These are phyloP conservation scores for Calonectria pseudoreteaudii DNA, from an alignment of 2,329 filamentous ascomycete species.

Conservation along the genomic window DNA sequence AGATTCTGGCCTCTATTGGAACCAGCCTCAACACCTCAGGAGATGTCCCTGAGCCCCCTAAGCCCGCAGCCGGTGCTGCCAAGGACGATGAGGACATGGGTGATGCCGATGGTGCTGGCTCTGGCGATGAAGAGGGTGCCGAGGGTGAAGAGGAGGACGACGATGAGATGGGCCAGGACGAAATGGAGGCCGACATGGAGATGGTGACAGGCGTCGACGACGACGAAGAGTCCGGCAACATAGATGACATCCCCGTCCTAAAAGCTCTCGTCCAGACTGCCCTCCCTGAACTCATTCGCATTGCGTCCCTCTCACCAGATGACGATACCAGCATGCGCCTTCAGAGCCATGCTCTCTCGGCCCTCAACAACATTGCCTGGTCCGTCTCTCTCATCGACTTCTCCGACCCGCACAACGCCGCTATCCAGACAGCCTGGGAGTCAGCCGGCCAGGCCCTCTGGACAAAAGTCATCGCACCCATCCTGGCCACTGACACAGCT, in stretches of 20 bases:
- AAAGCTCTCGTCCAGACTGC: slow-evolving; percentile 53
- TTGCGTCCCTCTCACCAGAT: slow-evolving; percentile 54
- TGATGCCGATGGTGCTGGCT: slow-evolving; percentile 51
- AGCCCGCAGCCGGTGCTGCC: slow-evolving; percentile 50
- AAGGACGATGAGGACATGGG: slow-evolving; percentile 55
- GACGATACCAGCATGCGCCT: slow-evolving; percentile 58
- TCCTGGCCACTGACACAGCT: slow-evolving; percentile 70
- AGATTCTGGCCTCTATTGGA: slow-evolving; percentile 74
- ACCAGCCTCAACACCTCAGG: slow-evolving; percentile 67
- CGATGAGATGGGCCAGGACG: slow-evolving; percentile 68
- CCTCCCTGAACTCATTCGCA: slow-evolving; percentile 59
- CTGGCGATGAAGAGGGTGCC: slow-evolving; percentile 50
- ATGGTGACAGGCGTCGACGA: slow-evolving; percentile 67
- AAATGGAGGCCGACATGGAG: slow-evolving; percentile 74
- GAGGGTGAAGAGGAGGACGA: slow-evolving; percentile 57
- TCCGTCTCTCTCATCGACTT: slow-evolving; percentile 73
- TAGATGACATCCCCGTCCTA: slow-evolving; percentile 67
- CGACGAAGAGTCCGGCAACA: slow-evolving; percentile 50
- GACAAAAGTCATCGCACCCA: slow-evolving; percentile 65
- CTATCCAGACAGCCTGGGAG: slow-evolving; percentile 66
- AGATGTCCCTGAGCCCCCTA: slow-evolving; percentile 45
- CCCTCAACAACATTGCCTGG: slow-evolving; percentile 77
- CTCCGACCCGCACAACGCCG: slow-evolving; percentile 62
- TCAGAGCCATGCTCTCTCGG: slow-evolving; percentile 66
- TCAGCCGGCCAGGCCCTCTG: slow-evolving; percentile 68